phyloP scores from a whole-genome alignment of 495 filamentous ascomycete species.

The Lasiosphaeris hirsuta region DNA sequence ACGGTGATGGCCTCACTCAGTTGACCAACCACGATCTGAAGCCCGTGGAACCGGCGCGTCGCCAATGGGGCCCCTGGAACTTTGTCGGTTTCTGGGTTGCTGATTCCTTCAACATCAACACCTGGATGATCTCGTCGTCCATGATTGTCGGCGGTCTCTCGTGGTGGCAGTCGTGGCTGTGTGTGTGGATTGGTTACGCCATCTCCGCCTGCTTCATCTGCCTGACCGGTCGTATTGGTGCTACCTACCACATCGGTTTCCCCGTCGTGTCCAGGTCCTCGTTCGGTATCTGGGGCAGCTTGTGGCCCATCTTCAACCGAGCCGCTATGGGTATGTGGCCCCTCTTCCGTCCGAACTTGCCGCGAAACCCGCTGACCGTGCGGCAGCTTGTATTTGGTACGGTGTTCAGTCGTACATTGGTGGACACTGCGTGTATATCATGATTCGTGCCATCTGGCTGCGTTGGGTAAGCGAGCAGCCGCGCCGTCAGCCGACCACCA shows the following conservation, averaged over 20 bases:
- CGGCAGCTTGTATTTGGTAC: constrained; percentile 70
- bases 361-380: constrained; percentile 5
- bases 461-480: constrained; percentile 37
- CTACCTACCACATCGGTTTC: constrained; percentile 87
- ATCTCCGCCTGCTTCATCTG: constrained; percentile 73
- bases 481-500: background rate
- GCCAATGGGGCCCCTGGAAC: constrained; percentile 86
- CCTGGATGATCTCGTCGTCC: constrained; percentile 94
- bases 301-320: constrained; percentile 91
- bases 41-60: constrained; percentile 80
- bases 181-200: constrained; percentile 80
- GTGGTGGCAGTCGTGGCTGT: constrained; percentile 97
- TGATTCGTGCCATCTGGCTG: constrained; percentile 80
- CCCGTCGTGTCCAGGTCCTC: constrained; percentile 71
- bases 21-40: constrained; percentile 87
- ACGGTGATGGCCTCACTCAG: constrained; percentile 32
- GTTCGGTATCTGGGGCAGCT: constrained; percentile 82
- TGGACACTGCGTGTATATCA: constrained; percentile 74
- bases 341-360: background rate
- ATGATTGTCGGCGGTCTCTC: constrained; percentile 71
- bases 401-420: constrained; percentile 86
- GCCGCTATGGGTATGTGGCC: constrained; percentile 64
- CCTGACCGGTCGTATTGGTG: constrained; percentile 78
- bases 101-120: constrained; percentile 96
- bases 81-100: constrained; percentile 92